These are phyloP conservation scores for Zygosaccharomyces bisporus DNA, from an alignment of 805 yeast genomes.

Conservation along the genomic window DNA sequence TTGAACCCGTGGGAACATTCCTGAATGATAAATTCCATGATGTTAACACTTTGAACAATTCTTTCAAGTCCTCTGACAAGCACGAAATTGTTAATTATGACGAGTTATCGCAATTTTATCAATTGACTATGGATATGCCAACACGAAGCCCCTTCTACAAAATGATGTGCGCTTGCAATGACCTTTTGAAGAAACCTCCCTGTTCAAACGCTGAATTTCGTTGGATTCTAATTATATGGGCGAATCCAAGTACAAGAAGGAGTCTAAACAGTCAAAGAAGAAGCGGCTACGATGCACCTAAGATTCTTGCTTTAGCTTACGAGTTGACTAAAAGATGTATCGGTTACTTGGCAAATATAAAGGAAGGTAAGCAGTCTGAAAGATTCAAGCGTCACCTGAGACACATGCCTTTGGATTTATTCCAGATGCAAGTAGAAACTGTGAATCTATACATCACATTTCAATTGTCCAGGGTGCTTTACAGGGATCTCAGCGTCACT, in stretches of 20 bases:
- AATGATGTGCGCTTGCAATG: slow-evolving; percentile 50
- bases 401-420: slow-evolving; percentile 37
- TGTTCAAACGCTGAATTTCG: slow-evolving; percentile 34
- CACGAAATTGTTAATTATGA: slow-evolving; percentile 42
- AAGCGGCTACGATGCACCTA: slow-evolving; percentile 41
- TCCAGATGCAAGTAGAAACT: slow-evolving; percentile 55
- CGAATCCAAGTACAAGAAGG: slow-evolving; percentile 58
- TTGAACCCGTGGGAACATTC: slow-evolving; percentile 49
- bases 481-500: slow-evolving; percentile 8
- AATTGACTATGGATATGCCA: slow-evolving; percentile 47
- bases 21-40: slow-evolving; percentile 48
- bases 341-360: slow-evolving; percentile 57
- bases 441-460: slow-evolving; percentile 76
- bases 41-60: slow-evolving; percentile 45
- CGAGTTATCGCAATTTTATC: slow-evolving; percentile 47
- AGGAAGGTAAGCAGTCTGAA: slow-evolving; percentile 5
- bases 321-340: slow-evolving; percentile 65
- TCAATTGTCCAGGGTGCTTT: slow-evolving; percentile 54
- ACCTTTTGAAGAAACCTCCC: slow-evolving; percentile 51
- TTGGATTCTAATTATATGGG: slow-evolving; percentile 65
- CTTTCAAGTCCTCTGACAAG: slow-evolving; percentile 43
- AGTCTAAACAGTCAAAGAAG: slow-evolving; percentile 39
- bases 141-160: slow-evolving; percentile 57
- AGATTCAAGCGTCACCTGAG: slow-evolving; percentile 17
- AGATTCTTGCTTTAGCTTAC: slow-evolving; percentile 54